A percentile compares a stretch with the other conserved stretches of the same genome.
phyloP scores from a whole-genome alignment of 1,284 basidiomycete genomes.

The Boletellus deceptivus region DNA sequence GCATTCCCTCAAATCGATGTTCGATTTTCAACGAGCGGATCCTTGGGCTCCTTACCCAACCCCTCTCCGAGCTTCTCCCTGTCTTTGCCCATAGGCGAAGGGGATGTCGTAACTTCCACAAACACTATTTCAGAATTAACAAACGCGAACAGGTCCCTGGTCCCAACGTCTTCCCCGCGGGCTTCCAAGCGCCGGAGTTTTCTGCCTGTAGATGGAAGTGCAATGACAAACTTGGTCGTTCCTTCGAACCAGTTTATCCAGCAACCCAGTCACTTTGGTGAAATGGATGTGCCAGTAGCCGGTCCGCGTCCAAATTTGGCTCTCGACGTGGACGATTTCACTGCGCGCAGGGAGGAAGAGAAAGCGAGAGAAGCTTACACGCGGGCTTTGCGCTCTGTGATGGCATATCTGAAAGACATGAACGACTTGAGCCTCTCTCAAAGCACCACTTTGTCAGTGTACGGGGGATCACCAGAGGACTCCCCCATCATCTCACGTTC shows the following conservation, averaged over 20 bases:
- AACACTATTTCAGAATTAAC: slow-evolving; percentile 2
- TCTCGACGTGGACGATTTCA: slow-evolving; percentile 43
- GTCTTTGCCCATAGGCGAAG: slow-evolving; percentile 29
- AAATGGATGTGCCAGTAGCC: slow-evolving; percentile 36
- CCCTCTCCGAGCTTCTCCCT: slow-evolving; percentile 28
- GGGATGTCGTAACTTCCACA: slow-evolving; percentile 10
- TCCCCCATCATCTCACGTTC: slow-evolving; percentile 42
- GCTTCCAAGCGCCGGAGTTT: slow-evolving; percentile 78
- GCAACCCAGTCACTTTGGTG: slow-evolving; percentile 44
- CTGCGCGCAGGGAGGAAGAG: slow-evolving; percentile 60
- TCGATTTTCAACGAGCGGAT: slow-evolving; percentile 66
- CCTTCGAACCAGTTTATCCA: slow-evolving; percentile 64
- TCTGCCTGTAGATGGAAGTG: slow-evolving; percentile 70
- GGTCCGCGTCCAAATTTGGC: slow-evolving; percentile 46
- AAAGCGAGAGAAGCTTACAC: slow-evolving; percentile 66
- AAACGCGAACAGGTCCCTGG: slow-evolving; percentile 45
- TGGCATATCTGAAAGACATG: slow-evolving; percentile 94
- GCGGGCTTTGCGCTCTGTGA: slow-evolving; percentile 81
- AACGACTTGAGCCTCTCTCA: slow-evolving; percentile 78
- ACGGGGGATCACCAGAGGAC: slow-evolving; percentile 47
- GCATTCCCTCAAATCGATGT: slow-evolving; percentile 62
- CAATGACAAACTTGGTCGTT: slow-evolving; percentile 49
- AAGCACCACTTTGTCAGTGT: slow-evolving; percentile 51
- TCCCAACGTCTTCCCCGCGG: slow-evolving; percentile 46
- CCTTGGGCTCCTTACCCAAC: slow-evolving; percentile 44